A percentile compares a stretch with the other conserved stretches of the same genome.
Conservation (phyloP, 2,329 filamentous ascomycete species). For the Botrytis hyacinthi region DNA sequence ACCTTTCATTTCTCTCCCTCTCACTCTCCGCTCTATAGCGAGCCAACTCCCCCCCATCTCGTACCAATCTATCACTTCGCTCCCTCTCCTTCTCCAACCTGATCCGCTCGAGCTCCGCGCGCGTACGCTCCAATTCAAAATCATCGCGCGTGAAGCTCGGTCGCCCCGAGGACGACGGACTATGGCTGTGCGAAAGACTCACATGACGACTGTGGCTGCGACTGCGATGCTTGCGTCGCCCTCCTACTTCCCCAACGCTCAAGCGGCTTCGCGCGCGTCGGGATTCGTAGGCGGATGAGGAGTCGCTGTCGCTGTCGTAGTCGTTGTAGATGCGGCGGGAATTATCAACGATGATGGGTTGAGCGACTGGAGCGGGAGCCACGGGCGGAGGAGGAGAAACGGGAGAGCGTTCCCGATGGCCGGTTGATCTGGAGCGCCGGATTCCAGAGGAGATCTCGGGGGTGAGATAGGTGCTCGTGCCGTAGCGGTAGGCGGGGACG, state of each 20-base stretch:
- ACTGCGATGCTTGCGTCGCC: not conserved
- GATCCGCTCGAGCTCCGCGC: constrained; percentile 47
- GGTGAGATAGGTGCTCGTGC: constrained; percentile 24
- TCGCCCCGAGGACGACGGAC: not conserved
- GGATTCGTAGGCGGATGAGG: not conserved
- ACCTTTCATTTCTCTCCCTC: constrained; percentile 41
- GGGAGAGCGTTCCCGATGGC: constrained; percentile 19
- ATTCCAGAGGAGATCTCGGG: constrained; percentile 29
- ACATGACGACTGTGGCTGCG: constrained; percentile 19
- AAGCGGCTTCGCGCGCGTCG: constrained; percentile 31
- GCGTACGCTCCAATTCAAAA: constrained; percentile 44
- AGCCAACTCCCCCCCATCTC: constrained; percentile 28
- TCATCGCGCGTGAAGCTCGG: constrained; percentile 35
- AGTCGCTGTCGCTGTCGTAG: constrained; percentile 16
- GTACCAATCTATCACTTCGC: constrained; percentile 48
- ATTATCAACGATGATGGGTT: constrained; percentile 56
- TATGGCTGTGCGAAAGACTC: constrained; percentile 15
- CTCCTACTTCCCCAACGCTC: not conserved
- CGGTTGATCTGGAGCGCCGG: constrained; percentile 26
- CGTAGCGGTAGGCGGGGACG: constrained; percentile 24
- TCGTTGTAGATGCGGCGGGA: constrained; percentile 37
- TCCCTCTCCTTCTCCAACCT: constrained; percentile 41
- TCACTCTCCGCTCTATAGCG: not conserved
- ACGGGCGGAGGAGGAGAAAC: constrained; percentile 21
- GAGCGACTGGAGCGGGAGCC: constrained; percentile 23